phyloP scores from a whole-genome alignment of 345 rosid species.

The Eucalyptus victrix region DNA sequence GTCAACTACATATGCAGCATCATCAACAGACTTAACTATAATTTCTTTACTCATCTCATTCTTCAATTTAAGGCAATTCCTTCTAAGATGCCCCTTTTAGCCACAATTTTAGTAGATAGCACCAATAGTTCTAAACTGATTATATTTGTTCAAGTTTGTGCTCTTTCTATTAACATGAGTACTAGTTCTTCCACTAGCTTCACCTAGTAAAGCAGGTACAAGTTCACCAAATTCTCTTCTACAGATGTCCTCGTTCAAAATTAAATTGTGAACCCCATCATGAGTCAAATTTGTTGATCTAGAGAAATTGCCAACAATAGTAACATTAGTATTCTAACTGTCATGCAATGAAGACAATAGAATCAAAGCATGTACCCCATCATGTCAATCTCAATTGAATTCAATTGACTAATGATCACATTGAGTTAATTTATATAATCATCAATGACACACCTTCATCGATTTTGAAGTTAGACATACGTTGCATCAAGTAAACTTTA shows the following conservation, averaged over 20 bases:
- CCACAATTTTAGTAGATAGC: background rate
- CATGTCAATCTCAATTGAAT: background rate
- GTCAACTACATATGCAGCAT: background rate
- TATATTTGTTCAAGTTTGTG: background rate
- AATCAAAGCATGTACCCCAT: background rate
- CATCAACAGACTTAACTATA: background rate
- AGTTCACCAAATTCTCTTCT: background rate
- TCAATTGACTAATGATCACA: background rate
- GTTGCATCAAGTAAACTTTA: background rate
- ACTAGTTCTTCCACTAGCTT: background rate
- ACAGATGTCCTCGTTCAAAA: background rate
- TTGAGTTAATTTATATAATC: background rate
- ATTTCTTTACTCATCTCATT: background rate
- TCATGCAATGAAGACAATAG: background rate
- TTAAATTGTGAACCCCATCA: background rate
- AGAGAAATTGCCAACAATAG: background rate
- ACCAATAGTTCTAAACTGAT: fast-evolving
- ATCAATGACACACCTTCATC: background rate
- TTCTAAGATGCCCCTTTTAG: background rate
- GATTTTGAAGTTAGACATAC: background rate
- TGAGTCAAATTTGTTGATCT: background rate
- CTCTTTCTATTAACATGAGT: background rate
- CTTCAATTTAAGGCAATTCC: background rate
- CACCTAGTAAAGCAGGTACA: background rate
- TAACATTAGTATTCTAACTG: background rate